Conservation (phyloP, 345 rosid species). For the Rubroshorea leprosula region DNA sequence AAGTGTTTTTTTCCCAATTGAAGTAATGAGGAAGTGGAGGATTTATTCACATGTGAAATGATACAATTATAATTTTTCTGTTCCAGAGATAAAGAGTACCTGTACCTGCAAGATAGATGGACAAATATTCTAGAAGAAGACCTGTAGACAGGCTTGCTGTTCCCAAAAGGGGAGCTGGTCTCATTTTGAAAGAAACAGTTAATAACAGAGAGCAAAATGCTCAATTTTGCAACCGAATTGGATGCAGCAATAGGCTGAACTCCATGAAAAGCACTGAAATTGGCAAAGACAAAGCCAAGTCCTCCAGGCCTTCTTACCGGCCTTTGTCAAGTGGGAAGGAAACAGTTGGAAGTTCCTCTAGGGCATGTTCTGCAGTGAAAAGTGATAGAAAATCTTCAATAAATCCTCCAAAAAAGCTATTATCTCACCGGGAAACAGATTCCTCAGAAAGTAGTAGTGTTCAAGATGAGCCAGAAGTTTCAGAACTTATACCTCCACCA, state of each 20-base stretch:
- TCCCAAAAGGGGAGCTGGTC: constrained; percentile 46
- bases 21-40: too few relatives aligned
- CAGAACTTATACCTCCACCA: constrained; percentile 26
- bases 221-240: constrained; percentile 55
- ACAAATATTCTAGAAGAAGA: constrained; percentile 65
- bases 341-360: constrained; percentile 63
- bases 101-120: constrained; percentile 44
- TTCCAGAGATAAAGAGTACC: constrained; percentile 30
- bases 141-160: constrained; percentile 37
- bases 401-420: constrained; percentile 38
- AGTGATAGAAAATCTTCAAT: constrained; percentile 32
- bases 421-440: constrained; percentile 46
- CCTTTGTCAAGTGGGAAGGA: constrained; percentile 60
- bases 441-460: constrained; percentile 64
- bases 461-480: constrained; percentile 46
- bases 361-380: constrained; percentile 27
- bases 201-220: constrained; percentile 48
- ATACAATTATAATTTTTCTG: not conserved
- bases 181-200: constrained; percentile 53
- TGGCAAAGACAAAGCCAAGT: constrained; percentile 45
- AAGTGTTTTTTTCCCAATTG: too few relatives aligned
- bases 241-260: constrained; percentile 57
- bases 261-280: constrained; percentile 41
- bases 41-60: too few relatives aligned
- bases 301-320: constrained; percentile 41